These are phyloP conservation scores for Kodamaea fungicola DNA, from an alignment of 1,139 yeast species.

Conservation along the genomic window DNA sequence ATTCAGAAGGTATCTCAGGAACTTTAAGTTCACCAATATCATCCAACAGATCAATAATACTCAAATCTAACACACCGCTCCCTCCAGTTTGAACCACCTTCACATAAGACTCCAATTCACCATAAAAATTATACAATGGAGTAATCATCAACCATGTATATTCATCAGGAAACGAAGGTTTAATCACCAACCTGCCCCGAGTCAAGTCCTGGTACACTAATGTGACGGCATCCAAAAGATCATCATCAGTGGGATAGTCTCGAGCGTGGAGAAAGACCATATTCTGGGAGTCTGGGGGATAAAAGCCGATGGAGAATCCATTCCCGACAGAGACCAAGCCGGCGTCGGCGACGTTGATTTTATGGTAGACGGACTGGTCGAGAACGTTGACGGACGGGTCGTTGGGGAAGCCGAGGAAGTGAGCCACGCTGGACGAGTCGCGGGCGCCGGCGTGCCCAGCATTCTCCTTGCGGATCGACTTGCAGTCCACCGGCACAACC, in stretches of 20 bases:
- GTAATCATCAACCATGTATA: constrained; percentile 36
- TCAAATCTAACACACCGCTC: constrained; percentile 11
- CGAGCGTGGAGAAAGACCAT: constrained; percentile 26
- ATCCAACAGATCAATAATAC: no score
- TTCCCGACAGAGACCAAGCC: constrained; percentile 25
- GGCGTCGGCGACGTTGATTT: constrained; percentile 27
- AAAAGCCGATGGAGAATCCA: constrained; percentile 30
- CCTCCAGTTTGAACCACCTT: constrained; percentile 8
- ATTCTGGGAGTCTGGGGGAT: constrained; percentile 11
- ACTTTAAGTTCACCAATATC: no score
- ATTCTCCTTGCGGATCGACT: constrained; percentile 6
- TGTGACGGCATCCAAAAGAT: constrained; percentile 19
- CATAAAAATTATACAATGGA: constrained; percentile 34
- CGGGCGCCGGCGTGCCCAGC: not conserved
- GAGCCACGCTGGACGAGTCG: not conserved
- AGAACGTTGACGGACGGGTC: not conserved
- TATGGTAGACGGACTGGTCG: constrained; percentile 4
- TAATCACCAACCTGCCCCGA: constrained; percentile 18
- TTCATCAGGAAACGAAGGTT: constrained; percentile 22
- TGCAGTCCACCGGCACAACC: constrained; percentile 42
- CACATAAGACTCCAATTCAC: constrained; percentile 25
- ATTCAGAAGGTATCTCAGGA: no score
- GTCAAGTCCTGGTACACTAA: constrained; percentile 17
- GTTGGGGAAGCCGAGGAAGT: not conserved
- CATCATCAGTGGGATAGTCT: constrained; percentile 10